phyloP scores from a whole-genome alignment of 2,329 filamentous ascomycete genomes.

The Rhexocercosporidium sp. region DNA sequence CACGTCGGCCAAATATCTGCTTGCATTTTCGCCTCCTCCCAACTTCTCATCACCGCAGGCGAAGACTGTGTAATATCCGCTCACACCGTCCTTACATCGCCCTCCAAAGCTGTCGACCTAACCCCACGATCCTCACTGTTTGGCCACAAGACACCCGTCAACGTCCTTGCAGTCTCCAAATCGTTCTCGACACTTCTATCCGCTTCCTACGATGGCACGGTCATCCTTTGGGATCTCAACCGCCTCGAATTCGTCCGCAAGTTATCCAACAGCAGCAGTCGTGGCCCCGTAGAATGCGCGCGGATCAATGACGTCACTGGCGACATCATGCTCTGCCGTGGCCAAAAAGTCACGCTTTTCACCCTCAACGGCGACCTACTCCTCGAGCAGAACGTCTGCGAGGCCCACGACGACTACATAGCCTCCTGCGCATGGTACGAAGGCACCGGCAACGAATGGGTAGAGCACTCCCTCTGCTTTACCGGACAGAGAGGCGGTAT shows the following conservation, averaged over 20 bases:
- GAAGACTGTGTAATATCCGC: conserved; percentile 91
- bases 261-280: conserved; percentile 57
- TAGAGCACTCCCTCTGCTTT: conserved; percentile 84
- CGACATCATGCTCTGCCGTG: conserved; percentile 84
- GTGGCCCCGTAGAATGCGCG: conserved; percentile 69
- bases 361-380: conserved; percentile 87
- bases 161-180: conserved; percentile 81
- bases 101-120: conserved; percentile 76
- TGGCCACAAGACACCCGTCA: conserved; percentile 86
- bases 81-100: conserved; percentile 71
- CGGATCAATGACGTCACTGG: conserved; percentile 90
- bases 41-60: conserved; percentile 88
- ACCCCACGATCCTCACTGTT: conserved; percentile 81
- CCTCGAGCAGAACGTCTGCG: conserved; percentile 81
- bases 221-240: conserved; percentile 94
- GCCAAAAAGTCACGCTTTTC: conserved; percentile 76
- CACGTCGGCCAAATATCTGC: conserved; percentile 89
- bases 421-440: conserved; percentile 91
- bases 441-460: conserved; percentile 89
- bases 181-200: conserved; percentile 89
- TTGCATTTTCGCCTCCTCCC: conserved; percentile 84
- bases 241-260: conserved; percentile 83
- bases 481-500: conserved; percentile 85
- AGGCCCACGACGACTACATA: conserved; percentile 74
- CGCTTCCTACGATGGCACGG: conserved; percentile 78